Base-by-base conservation (phyloP, 192 early-diverging fungal species). In the Pilobolus umbonatus region DNA sequence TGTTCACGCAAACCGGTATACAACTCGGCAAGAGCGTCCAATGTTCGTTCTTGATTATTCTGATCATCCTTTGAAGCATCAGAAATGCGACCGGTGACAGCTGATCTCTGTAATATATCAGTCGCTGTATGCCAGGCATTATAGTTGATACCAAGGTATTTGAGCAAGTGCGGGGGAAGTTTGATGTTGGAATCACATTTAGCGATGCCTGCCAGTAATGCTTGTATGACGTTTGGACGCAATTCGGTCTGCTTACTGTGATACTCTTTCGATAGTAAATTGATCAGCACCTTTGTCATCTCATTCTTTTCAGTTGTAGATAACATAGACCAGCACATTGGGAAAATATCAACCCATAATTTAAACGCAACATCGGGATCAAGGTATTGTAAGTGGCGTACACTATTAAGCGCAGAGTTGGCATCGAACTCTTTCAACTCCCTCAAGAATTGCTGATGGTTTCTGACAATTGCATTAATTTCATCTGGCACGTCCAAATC, bases 181-280 rank as follows among this genome's bases (percentile, higher is more conserved):
- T 83, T 82, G 22, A 93, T 85, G 4, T 75, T 29, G 2, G 92
- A 86, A 0, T 75, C 47, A 50, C 89, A 94, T 14, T 75, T 77
- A 46, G 85, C 84, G 56, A 95, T 85, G 43, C 89, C 93, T 1
- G 96, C 90, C 17, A 99, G 65, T 3, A 99, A 68, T 2, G 91
- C 87, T 63, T 95, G 93, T 21, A 99, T 86, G 3, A 98, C 92
- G 70, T 98, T 99, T n/a, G 95, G 93, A 5, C 93, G 81, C 30
- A 78, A 52, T 15, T 85, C 78, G 7, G 76, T 73, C 69, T 98
- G 96, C 55, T 79, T 80, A 48, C 71, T 71, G 63, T 99, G 95
- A 56, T 93, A 98, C 22, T 95, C 93, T 60, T 91, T 90, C 1
- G 92, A 88, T 19, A 99, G 79, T 12, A 99, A 71, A 1, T 86